Evolutionary conservation across 1,284 basidiomycete species (phyloP), one percentile per base, ranked within the genome.

Genomic region (Rhodotorula sp.): DNA sequence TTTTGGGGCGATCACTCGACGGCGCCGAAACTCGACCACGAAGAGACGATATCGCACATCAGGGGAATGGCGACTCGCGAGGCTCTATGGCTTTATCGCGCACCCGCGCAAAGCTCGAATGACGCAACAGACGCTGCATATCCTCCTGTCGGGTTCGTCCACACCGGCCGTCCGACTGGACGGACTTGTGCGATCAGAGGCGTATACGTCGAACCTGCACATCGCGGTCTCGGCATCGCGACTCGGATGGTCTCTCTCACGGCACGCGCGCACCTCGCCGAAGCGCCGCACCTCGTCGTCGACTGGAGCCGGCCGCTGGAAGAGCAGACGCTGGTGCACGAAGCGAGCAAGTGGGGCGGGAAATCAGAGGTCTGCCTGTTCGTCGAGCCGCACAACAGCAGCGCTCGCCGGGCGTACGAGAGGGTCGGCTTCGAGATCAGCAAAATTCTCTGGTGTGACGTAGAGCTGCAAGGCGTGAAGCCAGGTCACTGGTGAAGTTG

Each of bases 281-380:
- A 63, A 7, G 51, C 65, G 15, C 48, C 31, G 3, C 48, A 39
- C 2, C n/a, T 65, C 3, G 8, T 15, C n/a, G 43, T 62, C 39
- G 46, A 66, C 29, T 21, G 43, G n/a, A 3, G 20, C 16, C 54
- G 18, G 5, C 15, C 46, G 18, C 29, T 48, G 12, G 18, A 43
- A 0, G 26, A 31, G 6, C 29, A 31, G 21, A 21, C 21, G 10
- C 31, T 39, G 10, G 46, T 49, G 46, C 63, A 70, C 3, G 26
- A 16, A n/a, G 31, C 3, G 58, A 68, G 65, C 4, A 47, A 63
- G 39, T 68, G 47, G 47, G 71, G 71, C 1, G 57, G 51, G 31
- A 69, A 69, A 34, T 58, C 61, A 18, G 67, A 72, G 34, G 71
- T 72, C 14, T 72, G 71, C 26, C 21, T 72, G 15, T 72, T 67